A percentile compares a stretch with the other conserved stretches of the same genome.
These are phyloP conservation scores for Talaromyces pinophilus DNA, from an alignment of 2,329 filamentous ascomycete species.

Conservation along the genomic window DNA sequence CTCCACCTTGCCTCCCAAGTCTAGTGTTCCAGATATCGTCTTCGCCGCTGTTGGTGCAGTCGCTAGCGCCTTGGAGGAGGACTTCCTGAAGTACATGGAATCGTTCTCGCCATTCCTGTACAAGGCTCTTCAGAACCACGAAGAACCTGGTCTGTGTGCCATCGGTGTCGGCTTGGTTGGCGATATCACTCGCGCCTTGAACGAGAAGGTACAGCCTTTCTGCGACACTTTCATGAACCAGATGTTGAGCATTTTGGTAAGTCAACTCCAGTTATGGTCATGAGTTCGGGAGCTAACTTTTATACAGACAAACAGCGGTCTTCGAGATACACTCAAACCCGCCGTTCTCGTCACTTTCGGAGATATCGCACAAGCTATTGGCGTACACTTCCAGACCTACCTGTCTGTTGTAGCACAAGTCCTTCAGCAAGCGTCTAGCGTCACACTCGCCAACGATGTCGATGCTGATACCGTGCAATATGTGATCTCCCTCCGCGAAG, in stretches of 20 bases:
- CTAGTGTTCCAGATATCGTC: conserved; percentile 88
- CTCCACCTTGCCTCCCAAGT: conserved; percentile 75
- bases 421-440: conserved; percentile 84
- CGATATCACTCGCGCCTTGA: conserved; percentile 89
- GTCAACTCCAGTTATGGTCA: neutral
- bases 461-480: conserved; percentile 97
- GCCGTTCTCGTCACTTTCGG: conserved; percentile 97
- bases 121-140: conserved; percentile 91
- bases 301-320: conserved; percentile 51
- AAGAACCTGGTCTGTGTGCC: conserved; percentile 89
- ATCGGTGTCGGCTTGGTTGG: conserved; percentile 98
- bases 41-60: conserved; percentile 92
- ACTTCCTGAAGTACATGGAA: conserved; percentile 97
- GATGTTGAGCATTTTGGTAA: conserved; percentile 64
- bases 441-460: conserved; percentile 75
- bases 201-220: conserved; percentile 87
- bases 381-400: conserved; percentile 89
- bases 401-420: conserved; percentile 90
- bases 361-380: conserved; percentile 93
- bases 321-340: conserved; percentile 70
- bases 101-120: conserved; percentile 89
- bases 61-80: conserved; percentile 85
- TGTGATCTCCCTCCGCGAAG: conserved; percentile 88
- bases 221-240: conserved; percentile 99
- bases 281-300: conserved; percentile 42